Evolutionary conservation across 2,329 filamentous ascomycete species (phyloP), one percentile per base, ranked within the genome.

Genomic region (Diplodia seriata): DNA sequence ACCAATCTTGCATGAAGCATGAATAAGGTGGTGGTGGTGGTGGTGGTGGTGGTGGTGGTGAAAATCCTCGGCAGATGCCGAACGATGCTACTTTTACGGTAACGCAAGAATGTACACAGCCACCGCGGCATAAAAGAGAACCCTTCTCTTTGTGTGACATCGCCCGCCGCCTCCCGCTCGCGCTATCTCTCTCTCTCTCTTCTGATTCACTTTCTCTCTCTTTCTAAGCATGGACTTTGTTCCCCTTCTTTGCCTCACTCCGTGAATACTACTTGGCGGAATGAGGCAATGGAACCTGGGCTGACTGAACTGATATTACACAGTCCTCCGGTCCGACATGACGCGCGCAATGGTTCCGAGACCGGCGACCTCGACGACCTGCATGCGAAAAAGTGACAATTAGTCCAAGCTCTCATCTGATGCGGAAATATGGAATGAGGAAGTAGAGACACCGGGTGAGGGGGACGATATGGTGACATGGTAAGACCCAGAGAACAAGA

Each of bases 241-340:
- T 33, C 31, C 31, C 31, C 8, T 33, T 33, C 31, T 26, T 26
- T 26, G 23, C 23, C 31, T 6, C 31, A 8, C 9, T 9, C 18
- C 40, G 33, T 47, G 15, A 47, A 7, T 11, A 47, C 40, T 47
- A 47, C 23, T 26, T 26, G 23, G 18, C 40, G 23, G 26, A 54
- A 18, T 26, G 23, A 31, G 51, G 51, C 29, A 54, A 54, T 54
- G 18, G 23, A 12, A 7, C 31, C 14, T 20, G 11, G 14, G 33
- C n/a, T 49, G 23, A 26, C 31, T 33, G 31, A 33, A 33, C 9
- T 8, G 20, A 20, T 33, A 15, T 59, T 67, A 97, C 74, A 96
- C 94, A 74, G 91, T 95, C 76, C 95, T 90, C 83, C 94, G 92
- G 84, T 99, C 95, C 51, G 93, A 95, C 94, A 99, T 97, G 72